Evolutionary conservation across 2,329 filamentous ascomycete species (phyloP), one percentile per base, ranked within the genome.

Genomic region (Arthrobotrys iridis): DNA sequence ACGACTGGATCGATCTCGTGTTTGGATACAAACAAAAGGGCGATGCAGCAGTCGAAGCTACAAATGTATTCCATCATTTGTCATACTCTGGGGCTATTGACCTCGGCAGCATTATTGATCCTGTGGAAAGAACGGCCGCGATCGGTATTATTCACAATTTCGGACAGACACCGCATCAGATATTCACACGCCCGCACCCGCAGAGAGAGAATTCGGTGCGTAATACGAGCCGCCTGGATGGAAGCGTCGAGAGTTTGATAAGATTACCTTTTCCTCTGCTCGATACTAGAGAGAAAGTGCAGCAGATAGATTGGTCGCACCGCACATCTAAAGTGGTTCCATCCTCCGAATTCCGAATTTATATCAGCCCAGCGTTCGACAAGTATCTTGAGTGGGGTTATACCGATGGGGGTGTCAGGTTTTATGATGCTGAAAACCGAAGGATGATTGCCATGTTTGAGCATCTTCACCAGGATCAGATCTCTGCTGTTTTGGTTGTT

Each of bases 111-210:
- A 98, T 99, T 74, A 88, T 90, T 5, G 94, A 98, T 80, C 91
- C 92, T 0, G 88, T 94, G 66, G 93, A 98, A 82, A 87, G 93
- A 45, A 85, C 93, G 4, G 92, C 94, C 3, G 94, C 93, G 0
- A 97, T 97, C 63, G 93, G 93, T 33, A 96, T 97, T 78, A 98
- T 99, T 79, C 94, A 99, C 82, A 98, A 98, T 79, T 99, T 99
- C 82, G 95, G 95, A 0, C 95, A 99, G 82, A 99, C 96, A 0
- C 95, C 96, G 1, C 91, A 96, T 79, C 96, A 99, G 81, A 91
- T 98, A 13, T 99, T 98, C 81, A 87, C 88, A 46, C 90, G 90
- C 71, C 86, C 91, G 10, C 95, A 99, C 82, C 89, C 91, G 2
- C 83, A 87, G n/a, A 88, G 90, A 11, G 93, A 96, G 77, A 91